A percentile compares a stretch with the other conserved stretches of the same genome.
These are phyloP conservation scores for Paramecium pentaurelia DNA, from an alignment of 73 alveolate genomes.

Conservation along the genomic window DNA sequence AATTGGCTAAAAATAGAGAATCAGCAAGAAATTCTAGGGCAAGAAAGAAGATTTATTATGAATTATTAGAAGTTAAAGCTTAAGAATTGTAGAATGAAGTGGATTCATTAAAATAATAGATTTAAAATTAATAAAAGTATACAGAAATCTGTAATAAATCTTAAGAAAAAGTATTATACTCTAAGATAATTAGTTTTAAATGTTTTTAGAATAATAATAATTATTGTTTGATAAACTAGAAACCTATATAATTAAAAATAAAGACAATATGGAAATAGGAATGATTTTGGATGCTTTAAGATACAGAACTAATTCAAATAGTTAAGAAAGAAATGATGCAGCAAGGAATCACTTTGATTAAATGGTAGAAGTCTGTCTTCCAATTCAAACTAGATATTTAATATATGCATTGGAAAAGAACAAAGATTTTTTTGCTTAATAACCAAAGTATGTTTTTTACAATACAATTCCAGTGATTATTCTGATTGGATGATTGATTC, in stretches of 20 bases:
- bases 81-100: conserved; percentile 40
- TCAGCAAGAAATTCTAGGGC: conserved; percentile 59
- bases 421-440: conserved; percentile 30
- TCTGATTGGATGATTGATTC: conserved; percentile 44
- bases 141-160: not conserved
- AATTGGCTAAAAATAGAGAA: conserved; percentile 56
- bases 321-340: conserved; percentile 58
- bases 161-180: not conserved
- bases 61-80: conserved; percentile 57
- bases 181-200: not conserved
- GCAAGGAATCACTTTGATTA: conserved; percentile 47
- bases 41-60: conserved; percentile 62
- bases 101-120: conserved; percentile 39
- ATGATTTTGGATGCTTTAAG: conserved; percentile 55
- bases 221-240: conserved; percentile 55
- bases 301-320: conserved; percentile 48
- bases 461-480: conserved; percentile 3
- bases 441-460: not conserved
- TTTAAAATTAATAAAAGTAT: not conserved
- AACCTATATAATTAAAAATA: not conserved
- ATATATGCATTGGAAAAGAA: conserved; percentile 30
- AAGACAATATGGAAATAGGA: conserved; percentile 47
- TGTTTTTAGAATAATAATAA: conserved; percentile 46
- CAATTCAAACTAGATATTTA: conserved; percentile 40
- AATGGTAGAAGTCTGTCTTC: conserved; percentile 59